phyloP scores from a whole-genome alignment of 257 asterid genomes.

The Nicotiana paniculata region DNA sequence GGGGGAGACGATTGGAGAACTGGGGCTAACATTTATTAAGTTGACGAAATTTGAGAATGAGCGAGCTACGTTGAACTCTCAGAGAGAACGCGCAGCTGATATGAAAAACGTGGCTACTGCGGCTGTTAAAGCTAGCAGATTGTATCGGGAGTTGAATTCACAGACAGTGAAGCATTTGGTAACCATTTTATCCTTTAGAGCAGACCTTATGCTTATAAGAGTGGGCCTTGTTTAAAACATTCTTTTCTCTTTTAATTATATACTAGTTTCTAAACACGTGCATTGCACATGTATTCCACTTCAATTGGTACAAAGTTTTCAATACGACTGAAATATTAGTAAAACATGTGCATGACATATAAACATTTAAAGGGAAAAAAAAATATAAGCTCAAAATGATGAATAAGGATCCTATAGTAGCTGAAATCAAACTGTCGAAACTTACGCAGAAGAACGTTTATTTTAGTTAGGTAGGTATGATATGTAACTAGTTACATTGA shows the following conservation, averaged over 20 bases:
- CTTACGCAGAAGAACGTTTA: too few species aligned
- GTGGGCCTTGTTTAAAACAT: not conserved
- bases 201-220: not conserved
- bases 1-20: conserved; percentile 89
- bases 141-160: conserved; percentile 65
- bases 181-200: conserved; percentile 22
- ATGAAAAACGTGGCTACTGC: conserved; percentile 80
- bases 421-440: too few species aligned
- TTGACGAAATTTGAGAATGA: conserved; percentile 83
- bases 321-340: too few species aligned
- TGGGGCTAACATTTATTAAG: conserved; percentile 82
- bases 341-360: too few species aligned
- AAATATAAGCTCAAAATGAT: too few species aligned
- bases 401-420: too few species aligned
- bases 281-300: too few species aligned
- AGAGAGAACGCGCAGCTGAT: conserved; percentile 72
- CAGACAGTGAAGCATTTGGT: conserved; percentile 78
- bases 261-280: too few species aligned
- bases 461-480: too few species aligned
- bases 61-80: conserved; percentile 51
- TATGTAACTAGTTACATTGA: too few species aligned
- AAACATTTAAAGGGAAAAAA: too few species aligned
- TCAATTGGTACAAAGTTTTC: too few species aligned
- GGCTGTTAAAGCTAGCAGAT: conserved; percentile 87
- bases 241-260: not conserved